Conservation (phyloP, 768 basidiomycete species). For the Cytidiella melzeri region DNA sequence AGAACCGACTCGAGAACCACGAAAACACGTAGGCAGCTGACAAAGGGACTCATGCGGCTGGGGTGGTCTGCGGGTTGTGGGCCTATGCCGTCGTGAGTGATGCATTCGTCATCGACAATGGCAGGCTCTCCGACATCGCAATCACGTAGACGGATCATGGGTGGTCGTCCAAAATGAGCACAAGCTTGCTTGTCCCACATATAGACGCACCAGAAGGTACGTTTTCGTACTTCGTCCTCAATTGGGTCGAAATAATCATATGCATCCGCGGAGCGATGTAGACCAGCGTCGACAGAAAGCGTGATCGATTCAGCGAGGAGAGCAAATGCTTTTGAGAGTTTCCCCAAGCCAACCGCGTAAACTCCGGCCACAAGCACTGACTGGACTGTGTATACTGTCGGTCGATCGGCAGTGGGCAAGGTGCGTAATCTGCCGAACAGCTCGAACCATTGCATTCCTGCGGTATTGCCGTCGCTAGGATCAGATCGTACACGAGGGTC, state of each 20-base stretch:
- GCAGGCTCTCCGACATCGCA: slow-evolving; percentile 89
- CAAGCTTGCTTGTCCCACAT: slow-evolving; percentile 93
- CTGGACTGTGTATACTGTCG: slow-evolving; percentile 89
- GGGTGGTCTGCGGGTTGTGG: slow-evolving; percentile 66
- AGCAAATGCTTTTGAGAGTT: slow-evolving; percentile 80
- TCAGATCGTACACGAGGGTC: slow-evolving; percentile 84
- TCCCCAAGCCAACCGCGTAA: slow-evolving; percentile 87
- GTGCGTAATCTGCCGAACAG: slow-evolving; percentile 81
- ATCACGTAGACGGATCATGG: slow-evolving; percentile 80
- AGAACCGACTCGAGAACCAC: slow-evolving; percentile 86
- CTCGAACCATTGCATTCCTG: slow-evolving; percentile 90
- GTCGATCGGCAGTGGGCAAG: slow-evolving; percentile 82
- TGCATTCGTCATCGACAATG: slow-evolving; percentile 84
- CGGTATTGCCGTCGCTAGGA: slow-evolving; percentile 77
- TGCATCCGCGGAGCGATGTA: slow-evolving; percentile 82
- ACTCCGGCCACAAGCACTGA: slow-evolving; percentile 88
- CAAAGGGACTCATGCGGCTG: slow-evolving; percentile 77
- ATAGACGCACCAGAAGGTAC: slow-evolving; percentile 96
- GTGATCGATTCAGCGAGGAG: slow-evolving; percentile 84
- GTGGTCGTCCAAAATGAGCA: slow-evolving; percentile 85
- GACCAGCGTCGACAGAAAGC: slow-evolving; percentile 80
- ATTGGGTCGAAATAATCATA: slow-evolving; percentile 86
- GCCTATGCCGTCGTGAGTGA: slow-evolving; percentile 65
- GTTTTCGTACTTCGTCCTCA: slow-evolving; percentile 87
- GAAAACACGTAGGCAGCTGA: slow-evolving; percentile 70